Percentiles rank a stretch among this genome's conserved stretches.
These are phyloP conservation scores for Blastobotrys muscicola DNA, from an alignment of 805 yeast genomes.

Conservation along the genomic window DNA sequence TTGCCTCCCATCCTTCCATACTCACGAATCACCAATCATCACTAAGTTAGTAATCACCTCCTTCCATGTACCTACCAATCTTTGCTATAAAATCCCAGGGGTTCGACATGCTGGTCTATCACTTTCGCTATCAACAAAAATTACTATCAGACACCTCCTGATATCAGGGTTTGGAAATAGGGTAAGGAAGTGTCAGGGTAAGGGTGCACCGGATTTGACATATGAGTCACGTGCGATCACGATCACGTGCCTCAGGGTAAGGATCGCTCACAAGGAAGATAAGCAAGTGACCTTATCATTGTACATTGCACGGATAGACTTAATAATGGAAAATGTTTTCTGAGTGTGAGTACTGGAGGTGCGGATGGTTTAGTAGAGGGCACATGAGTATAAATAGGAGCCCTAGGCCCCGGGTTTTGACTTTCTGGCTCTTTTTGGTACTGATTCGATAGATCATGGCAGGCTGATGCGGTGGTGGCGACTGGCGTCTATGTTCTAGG, in stretches of 20 bases:
- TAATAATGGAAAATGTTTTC: conserved; percentile 16
- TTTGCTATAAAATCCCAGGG: conserved; percentile 28
- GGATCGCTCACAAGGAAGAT: too few species aligned
- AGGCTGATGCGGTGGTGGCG: too few species aligned
- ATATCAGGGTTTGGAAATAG: neutral
- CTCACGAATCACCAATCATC: conserved; percentile 31
- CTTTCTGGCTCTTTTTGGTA: neutral
- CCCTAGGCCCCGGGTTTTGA: too few species aligned
- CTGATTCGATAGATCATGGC: neutral
- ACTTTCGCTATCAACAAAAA: too few species aligned
- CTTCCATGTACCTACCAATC: conserved; percentile 15
- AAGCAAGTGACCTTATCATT: too few species aligned
- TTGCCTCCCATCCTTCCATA: too few species aligned
- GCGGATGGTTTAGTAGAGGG: neutral
- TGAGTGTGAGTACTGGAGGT: conserved; percentile 15
- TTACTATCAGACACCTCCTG: neutral
- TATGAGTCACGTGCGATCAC: too few species aligned
- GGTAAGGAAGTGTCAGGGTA: too few species aligned
- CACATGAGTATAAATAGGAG: neutral
- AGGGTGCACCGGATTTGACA: too few species aligned
- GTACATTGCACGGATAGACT: too few species aligned
- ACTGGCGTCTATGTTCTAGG: too few species aligned
- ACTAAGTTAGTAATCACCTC: conserved; percentile 10
- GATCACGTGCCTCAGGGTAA: too few species aligned
- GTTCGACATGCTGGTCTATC: neutral